A percentile compares a stretch with the other conserved stretches of the same genome.
These are phyloP conservation scores for Stachybotrys chlorohalonatus DNA, from an alignment of 2,329 filamentous ascomycete genomes.

Conservation along the genomic window DNA sequence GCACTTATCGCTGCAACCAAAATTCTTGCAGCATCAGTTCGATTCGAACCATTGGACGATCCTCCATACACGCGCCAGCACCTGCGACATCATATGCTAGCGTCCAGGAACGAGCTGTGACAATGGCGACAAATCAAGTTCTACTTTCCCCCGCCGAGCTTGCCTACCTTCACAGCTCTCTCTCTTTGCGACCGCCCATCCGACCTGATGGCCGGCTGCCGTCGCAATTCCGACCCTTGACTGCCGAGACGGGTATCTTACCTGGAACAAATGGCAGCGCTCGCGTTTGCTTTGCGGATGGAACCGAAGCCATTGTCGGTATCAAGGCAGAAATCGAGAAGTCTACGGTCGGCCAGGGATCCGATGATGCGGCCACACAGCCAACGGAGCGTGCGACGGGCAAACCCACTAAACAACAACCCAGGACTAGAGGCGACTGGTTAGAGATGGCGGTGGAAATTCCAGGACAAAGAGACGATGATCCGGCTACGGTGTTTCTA, in stretches of 20 bases:
- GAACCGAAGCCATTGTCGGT: slow-evolving; percentile 90
- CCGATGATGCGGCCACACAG: slow-evolving; percentile 19
- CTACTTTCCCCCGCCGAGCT: slow-evolving; percentile 93
- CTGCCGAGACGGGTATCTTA: slow-evolving; percentile 83
- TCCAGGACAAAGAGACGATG: slow-evolving; percentile 82
- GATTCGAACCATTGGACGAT: slow-evolving; percentile 2
- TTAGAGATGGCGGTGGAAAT: slow-evolving; percentile 88
- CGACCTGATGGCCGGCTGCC: slow-evolving; percentile 78
- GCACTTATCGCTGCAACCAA: slow-evolving; percentile 9
- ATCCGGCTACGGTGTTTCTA: slow-evolving; percentile 79
- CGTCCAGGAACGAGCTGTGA: slow-evolving; percentile 2
- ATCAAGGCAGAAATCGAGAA: slow-evolving; percentile 91
- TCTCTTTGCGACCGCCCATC: slow-evolving; percentile 72
- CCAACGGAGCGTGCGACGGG: slow-evolving; percentile 21
- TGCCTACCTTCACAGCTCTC: slow-evolving; percentile 84
- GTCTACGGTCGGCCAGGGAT: slow-evolving; percentile 32
- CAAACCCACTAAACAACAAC: slow-evolving; percentile 27
- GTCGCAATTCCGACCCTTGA: slow-evolving; percentile 82
- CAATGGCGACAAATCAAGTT: slow-evolving; percentile 59
- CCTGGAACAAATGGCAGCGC: slow-evolving; percentile 88
- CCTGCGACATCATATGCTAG: not conserved
- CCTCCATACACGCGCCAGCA: not conserved
- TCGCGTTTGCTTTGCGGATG: slow-evolving; percentile 87
- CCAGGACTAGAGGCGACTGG: slow-evolving; percentile 57
- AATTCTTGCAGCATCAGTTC: slow-evolving; percentile 11